Evolutionary conservation across 768 basidiomycete genomes (phyloP).

Genomic region (Xerocomellus dryophilus): DNA sequence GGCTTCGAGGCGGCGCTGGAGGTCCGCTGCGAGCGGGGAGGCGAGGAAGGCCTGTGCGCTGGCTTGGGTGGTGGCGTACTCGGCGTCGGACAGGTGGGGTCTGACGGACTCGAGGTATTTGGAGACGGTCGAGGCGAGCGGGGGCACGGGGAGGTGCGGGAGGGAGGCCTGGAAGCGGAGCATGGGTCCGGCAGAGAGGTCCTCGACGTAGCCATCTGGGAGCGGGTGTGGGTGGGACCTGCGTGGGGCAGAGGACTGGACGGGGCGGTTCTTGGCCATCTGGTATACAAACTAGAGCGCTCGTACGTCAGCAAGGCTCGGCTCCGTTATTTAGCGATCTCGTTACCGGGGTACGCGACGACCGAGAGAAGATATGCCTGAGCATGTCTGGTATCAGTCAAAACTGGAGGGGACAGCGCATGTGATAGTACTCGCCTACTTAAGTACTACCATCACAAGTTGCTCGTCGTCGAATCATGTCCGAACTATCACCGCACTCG

Average conservation of each 20-base stretch:
- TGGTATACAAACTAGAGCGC: conserved; percentile 13
- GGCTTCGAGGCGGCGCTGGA: conserved; percentile 76
- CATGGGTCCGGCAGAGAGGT: conserved; percentile 63
- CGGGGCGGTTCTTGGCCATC: conserved; percentile 31
- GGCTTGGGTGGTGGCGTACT: conserved; percentile 55
- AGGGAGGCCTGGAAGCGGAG: conserved; percentile 70
- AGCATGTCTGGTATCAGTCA: conserved; percentile 3
- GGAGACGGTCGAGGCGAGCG: conserved; percentile 73
- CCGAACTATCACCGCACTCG: too few species aligned
- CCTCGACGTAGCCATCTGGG: conserved; percentile 49
- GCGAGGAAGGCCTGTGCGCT: conserved; percentile 65
- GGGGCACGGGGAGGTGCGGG: conserved; percentile 79
- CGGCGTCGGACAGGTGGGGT: conserved; percentile 68
- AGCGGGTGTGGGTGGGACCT: conserved; percentile 31
- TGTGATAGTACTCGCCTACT: too few species aligned
- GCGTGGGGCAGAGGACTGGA: conserved; percentile 24
- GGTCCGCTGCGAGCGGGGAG: conserved; percentile 63
- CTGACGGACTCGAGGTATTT: conserved; percentile 88
- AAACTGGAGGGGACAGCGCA: too few species aligned
- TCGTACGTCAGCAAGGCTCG: neutral
- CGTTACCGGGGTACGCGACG: conserved; percentile 1
- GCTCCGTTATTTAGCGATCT: too few species aligned
- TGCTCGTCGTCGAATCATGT: too few species aligned
- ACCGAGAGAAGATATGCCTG: neutral
- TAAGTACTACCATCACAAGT: too few species aligned